Conservation (phyloP, 306 rosid species). For the Medicago ruthenica region DNA sequence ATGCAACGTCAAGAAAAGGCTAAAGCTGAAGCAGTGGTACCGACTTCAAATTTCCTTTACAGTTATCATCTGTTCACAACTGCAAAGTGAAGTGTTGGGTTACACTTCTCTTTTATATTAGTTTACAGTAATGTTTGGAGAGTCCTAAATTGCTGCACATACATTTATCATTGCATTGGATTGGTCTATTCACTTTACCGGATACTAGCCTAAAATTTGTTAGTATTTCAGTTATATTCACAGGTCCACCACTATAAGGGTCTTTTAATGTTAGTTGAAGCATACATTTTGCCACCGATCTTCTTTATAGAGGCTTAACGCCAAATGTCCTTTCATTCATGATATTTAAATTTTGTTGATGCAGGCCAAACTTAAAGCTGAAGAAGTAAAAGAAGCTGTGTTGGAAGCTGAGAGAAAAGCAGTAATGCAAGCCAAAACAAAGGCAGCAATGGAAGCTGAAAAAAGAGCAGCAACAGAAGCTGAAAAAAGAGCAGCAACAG, state of each 20-base stretch:
- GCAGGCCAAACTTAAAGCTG: slow-evolving; percentile 80
- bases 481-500: slow-evolving; percentile 56
- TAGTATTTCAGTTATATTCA: neutral
- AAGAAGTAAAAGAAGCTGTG: slow-evolving; percentile 73
- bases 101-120: neutral
- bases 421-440: slow-evolving; percentile 62
- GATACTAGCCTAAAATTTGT: slow-evolving; percentile 2
- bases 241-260: neutral
- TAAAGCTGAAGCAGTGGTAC: slow-evolving; percentile 86
- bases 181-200: slow-evolving; percentile 8
- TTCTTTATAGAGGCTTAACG: slow-evolving; percentile 35
- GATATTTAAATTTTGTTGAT: slow-evolving; percentile 38
- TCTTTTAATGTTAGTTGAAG: slow-evolving; percentile 18
- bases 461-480: slow-evolving; percentile 68
- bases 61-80: slow-evolving; percentile 31
- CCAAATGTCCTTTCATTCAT: slow-evolving; percentile 27
- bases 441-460: slow-evolving; percentile 72
- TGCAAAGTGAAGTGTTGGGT: slow-evolving; percentile 30
- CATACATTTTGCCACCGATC: slow-evolving; percentile 1
- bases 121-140: slow-evolving; percentile 4
- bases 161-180: slow-evolving; percentile 15
- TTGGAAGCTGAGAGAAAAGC: slow-evolving; percentile 76
- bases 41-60: slow-evolving; percentile 31
- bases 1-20: slow-evolving; percentile 78
- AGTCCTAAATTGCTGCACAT: slow-evolving; percentile 25